Conservation (phyloP, 2,329 filamentous ascomycete species). For the Aspergillus nomiae region DNA sequence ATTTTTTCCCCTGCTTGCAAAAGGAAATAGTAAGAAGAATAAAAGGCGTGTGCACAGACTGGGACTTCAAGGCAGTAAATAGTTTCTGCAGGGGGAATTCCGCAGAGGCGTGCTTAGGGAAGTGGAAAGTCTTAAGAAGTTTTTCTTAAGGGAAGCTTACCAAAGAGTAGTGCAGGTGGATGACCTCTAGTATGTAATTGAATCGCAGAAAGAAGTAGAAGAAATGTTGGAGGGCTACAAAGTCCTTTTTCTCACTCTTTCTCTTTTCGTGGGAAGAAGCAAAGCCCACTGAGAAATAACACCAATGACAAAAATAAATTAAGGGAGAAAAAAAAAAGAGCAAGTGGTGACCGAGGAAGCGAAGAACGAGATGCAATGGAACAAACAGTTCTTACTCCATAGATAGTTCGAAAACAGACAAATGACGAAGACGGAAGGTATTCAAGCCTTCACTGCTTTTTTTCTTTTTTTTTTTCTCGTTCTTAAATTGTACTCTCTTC, state of each 20-base stretch:
- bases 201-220: background rate
- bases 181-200: background rate
- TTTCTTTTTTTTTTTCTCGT: background rate
- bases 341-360: background rate
- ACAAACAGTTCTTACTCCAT: constrained; percentile 2
- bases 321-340: background rate
- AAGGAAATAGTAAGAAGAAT: background rate
- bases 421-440: constrained; percentile 10
- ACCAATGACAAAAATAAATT: too few relatives aligned
- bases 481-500: background rate
- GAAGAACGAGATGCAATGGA: constrained; percentile 4
- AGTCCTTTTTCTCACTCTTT: background rate
- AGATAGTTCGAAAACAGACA: constrained; percentile 8
- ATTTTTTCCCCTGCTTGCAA: background rate
- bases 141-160: background rate
- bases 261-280: background rate
- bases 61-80: constrained; percentile 4
- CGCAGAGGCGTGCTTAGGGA: constrained; percentile 1
- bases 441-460: constrained; percentile 4
- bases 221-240: background rate
- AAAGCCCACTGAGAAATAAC: background rate
- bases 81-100: constrained; percentile 12
- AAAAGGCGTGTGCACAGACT: background rate
- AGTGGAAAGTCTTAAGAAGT: background rate
- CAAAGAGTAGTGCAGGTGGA: background rate